phyloP scores from a whole-genome alignment of 2,329 filamentous ascomycete species.

The Neofusicoccum ribis region DNA sequence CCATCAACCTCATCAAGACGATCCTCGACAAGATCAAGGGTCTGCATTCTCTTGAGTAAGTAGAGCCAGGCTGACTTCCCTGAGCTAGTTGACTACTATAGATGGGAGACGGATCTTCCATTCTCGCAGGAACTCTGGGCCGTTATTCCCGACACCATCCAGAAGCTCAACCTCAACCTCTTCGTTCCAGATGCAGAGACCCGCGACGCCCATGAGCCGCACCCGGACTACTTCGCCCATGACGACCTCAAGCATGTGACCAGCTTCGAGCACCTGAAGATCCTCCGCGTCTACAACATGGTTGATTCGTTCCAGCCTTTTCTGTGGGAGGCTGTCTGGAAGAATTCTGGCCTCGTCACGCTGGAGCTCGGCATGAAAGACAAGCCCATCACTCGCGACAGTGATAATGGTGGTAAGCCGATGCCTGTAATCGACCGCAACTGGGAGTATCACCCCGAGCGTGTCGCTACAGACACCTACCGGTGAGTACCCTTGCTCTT shows the following conservation, averaged over 20 bases:
- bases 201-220: conserved; percentile 19
- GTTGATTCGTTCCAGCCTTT: conserved; percentile 30
- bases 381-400: conserved; percentile 30
- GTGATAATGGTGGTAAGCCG: conserved; percentile 24
- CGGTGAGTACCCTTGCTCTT: background rate
- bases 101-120: conserved; percentile 32
- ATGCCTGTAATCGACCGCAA: conserved; percentile 26
- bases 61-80: background rate
- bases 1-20: conserved; percentile 23
- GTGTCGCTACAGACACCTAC: conserved; percentile 1
- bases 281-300: conserved; percentile 33
- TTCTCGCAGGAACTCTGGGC: conserved; percentile 29
- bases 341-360: conserved; percentile 28
- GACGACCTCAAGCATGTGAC: conserved; percentile 29
- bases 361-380: conserved; percentile 33
- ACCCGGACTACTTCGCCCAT: conserved; percentile 27
- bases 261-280: conserved; percentile 27
- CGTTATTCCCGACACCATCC: conserved; percentile 26
- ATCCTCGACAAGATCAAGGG: conserved; percentile 27
- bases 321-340: conserved; percentile 34
- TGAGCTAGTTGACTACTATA: conserved; percentile 20
- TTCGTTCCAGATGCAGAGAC: conserved; percentile 27
- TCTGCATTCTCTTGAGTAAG: conserved; percentile 33
- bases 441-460: conserved; percentile 27
- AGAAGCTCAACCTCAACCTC: conserved; percentile 33